phyloP scores from a whole-genome alignment of 768 basidiomycete genomes.

The Chiua virens region DNA sequence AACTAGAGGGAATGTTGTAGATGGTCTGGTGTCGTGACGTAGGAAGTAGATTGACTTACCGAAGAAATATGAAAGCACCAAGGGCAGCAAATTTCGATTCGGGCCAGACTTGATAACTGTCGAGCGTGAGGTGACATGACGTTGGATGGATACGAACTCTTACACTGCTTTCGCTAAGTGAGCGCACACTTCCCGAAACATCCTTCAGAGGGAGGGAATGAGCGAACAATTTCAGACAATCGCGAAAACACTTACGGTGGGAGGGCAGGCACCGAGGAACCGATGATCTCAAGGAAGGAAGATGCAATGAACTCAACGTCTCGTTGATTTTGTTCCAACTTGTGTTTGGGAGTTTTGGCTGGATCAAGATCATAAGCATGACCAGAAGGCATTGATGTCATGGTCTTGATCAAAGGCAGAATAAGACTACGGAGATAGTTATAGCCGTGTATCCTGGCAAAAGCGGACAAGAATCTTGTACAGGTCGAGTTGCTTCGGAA shows the following conservation, averaged over 20 bases:
- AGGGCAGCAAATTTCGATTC: slow-evolving; percentile 79
- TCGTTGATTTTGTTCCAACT: slow-evolving; percentile 63
- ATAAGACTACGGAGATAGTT: slow-evolving; percentile 83
- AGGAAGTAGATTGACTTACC: slow-evolving; percentile 41
- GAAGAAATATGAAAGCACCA: slow-evolving; percentile 89
- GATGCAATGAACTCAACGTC: slow-evolving; percentile 74
- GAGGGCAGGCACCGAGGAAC: slow-evolving; percentile 64
- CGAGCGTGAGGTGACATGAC: slow-evolving; percentile 14
- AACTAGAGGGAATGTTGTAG: slow-evolving; percentile 44
- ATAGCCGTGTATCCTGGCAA: slow-evolving; percentile 89
- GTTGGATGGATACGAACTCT: slow-evolving; percentile 28
- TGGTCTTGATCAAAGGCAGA: slow-evolving; percentile 71
- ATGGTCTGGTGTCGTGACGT: neutral
- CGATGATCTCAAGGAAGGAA: slow-evolving; percentile 73
- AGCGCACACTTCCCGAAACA: slow-evolving; percentile 84
- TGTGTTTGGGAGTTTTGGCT: slow-evolving; percentile 53
- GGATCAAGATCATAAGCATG: slow-evolving; percentile 82
- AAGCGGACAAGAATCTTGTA: slow-evolving; percentile 82
- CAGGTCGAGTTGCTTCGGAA: slow-evolving; percentile 89
- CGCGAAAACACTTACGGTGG: slow-evolving; percentile 59
- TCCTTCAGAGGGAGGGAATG: slow-evolving; percentile 42
- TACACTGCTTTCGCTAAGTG: slow-evolving; percentile 81
- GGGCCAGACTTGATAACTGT: slow-evolving; percentile 68
- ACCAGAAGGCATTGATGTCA: slow-evolving; percentile 70
- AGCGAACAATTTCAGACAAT: neutral